These are phyloP conservation scores for Nasturtium officinale DNA, from an alignment of 345 rosid genomes.

Conservation along the genomic window DNA sequence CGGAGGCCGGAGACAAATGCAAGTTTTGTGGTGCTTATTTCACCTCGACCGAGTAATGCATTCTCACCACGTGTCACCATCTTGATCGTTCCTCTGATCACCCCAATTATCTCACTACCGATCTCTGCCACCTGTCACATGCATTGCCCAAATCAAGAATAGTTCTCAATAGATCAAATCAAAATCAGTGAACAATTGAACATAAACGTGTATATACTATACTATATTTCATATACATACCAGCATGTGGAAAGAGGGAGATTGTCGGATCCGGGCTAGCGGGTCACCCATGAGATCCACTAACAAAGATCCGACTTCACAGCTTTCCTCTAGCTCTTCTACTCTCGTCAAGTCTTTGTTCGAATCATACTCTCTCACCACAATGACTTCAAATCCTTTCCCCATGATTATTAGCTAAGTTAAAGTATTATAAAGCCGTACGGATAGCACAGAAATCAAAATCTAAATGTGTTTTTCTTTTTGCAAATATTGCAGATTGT, in stretches of 20 bases:
- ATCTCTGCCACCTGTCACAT: constrained; percentile 81
- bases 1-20: constrained; percentile 94
- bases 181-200: not conserved
- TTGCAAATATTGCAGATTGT: constrained; percentile 30
- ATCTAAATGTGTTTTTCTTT: constrained; percentile 14
- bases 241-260: constrained; percentile 97
- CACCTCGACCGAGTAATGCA: constrained; percentile 6
- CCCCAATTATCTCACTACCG: constrained; percentile 72
- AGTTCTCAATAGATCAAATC: not conserved
- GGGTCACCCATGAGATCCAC: constrained; percentile 99
- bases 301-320: constrained; percentile 90
- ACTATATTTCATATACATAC: constrained; percentile 47
- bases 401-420: constrained; percentile 26
- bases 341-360: constrained; percentile 57
- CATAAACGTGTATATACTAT: constrained; percentile 16
- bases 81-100: constrained; percentile 92
- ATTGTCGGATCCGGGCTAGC: constrained; percentile 95
- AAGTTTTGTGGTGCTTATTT: constrained; percentile 60
- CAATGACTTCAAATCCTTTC: constrained; percentile 41
- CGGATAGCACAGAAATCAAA: constrained; percentile 4
- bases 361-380: constrained; percentile 76
- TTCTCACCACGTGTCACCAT: constrained; percentile 85
- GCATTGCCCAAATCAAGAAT: constrained; percentile 12
- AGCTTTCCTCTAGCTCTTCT: constrained; percentile 77
- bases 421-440: constrained; percentile 5